Evolutionary conservation across 805 yeast genomes (phyloP).

Genomic region (Yamadazyma phyllophila): DNA sequence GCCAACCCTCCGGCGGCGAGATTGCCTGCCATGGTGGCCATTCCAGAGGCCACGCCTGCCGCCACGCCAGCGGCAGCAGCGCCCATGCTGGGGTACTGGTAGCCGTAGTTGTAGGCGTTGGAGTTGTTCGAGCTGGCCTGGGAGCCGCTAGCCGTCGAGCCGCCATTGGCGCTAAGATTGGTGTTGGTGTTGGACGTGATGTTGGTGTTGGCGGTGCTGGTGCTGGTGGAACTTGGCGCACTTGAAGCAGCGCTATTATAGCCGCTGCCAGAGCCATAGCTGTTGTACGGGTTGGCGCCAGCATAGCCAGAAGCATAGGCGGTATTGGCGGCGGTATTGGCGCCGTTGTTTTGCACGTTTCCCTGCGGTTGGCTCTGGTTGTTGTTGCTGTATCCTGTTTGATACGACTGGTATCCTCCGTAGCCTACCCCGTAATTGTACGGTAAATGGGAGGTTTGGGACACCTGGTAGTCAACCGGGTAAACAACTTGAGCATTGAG

Average conservation of each 20-base stretch:
- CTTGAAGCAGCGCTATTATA: too few relatives aligned
- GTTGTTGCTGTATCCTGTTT: not conserved
- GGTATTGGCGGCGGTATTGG: not conserved
- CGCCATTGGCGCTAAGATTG: too few relatives aligned
- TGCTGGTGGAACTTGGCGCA: too few relatives aligned
- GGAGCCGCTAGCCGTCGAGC: too few relatives aligned
- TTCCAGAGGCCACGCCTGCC: not conserved
- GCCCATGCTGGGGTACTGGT: not conserved
- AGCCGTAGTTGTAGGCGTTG: conserved; percentile 1
- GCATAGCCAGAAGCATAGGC: not conserved
- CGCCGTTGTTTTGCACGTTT: not conserved
- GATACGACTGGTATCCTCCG: not conserved
- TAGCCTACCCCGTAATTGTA: not conserved
- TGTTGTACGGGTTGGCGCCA: too few relatives aligned
- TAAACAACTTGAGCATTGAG: conserved; percentile 12
- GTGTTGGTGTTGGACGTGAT: not conserved
- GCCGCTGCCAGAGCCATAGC: too few relatives aligned
- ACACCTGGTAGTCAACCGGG: conserved; percentile 12
- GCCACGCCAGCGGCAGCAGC: not conserved
- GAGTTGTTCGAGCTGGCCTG: not conserved
- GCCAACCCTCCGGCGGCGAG: not conserved
- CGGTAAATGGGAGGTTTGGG: not conserved
- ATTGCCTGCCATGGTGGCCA: not conserved
- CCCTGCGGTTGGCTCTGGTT: not conserved
- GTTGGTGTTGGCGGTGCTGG: too few relatives aligned